phyloP scores from a whole-genome alignment of 352 stramenopile genomes.

The Phytophthora fragariaefolia region DNA sequence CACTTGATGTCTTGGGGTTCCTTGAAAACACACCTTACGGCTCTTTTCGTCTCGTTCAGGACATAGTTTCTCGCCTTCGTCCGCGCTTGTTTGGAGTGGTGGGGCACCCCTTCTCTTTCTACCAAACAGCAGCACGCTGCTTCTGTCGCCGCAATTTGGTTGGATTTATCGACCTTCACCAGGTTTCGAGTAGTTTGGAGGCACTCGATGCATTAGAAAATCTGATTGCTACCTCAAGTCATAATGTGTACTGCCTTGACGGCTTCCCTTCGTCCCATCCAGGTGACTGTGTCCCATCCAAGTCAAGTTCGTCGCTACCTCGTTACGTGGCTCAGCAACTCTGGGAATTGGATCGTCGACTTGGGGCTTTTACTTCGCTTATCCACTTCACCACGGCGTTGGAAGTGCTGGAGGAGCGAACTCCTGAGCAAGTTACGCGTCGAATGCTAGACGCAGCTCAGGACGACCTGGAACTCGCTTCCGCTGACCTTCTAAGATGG shows the following conservation, averaged over 20 bases:
- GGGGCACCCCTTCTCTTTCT: slow-evolving; percentile 59
- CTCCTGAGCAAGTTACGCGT: slow-evolving; percentile 30
- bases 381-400: slow-evolving; percentile 52
- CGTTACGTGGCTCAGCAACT: slow-evolving; percentile 61
- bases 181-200: slow-evolving; percentile 24
- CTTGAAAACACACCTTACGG: slow-evolving; percentile 24
- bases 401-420: slow-evolving; percentile 54
- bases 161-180: slow-evolving; percentile 37
- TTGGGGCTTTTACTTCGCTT: slow-evolving; percentile 34
- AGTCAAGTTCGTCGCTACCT: slow-evolving; percentile 13
- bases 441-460: slow-evolving; percentile 52
- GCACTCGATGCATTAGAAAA: slow-evolving; percentile 30
- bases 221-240: slow-evolving; percentile 31
- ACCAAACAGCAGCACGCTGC: slow-evolving; percentile 29
- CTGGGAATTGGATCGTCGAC: slow-evolving; percentile 39
- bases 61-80: slow-evolving; percentile 28
- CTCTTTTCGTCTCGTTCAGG: slow-evolving; percentile 20
- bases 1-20: slow-evolving; percentile 33
- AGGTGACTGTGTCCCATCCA: slow-evolving; percentile 10
- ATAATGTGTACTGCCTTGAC: slow-evolving; percentile 44
- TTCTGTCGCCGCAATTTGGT: slow-evolving; percentile 37
- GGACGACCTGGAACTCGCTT: slow-evolving; percentile 42
- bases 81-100: slow-evolving; percentile 44
- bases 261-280: slow-evolving; percentile 47
- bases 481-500: slow-evolving; percentile 35